Conservation (phyloP, 345 rosid genomes). For the Camelina laxa region DNA sequence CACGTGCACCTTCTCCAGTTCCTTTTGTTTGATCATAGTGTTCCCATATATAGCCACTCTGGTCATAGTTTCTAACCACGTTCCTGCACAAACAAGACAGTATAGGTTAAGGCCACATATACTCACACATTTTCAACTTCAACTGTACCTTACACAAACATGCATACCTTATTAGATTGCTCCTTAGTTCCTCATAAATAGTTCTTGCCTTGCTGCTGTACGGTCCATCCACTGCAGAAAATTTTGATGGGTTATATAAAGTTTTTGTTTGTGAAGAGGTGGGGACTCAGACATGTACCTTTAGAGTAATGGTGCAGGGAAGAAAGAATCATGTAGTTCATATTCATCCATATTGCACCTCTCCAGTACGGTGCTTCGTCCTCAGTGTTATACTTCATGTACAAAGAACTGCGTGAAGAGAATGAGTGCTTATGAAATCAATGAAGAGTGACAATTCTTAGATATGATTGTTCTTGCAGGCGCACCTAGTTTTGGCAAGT, state of each 20-base stretch:
- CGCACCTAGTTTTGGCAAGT: constrained; percentile 86
- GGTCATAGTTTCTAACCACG: constrained; percentile 70
- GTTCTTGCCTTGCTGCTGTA: constrained; percentile 63
- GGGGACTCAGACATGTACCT: constrained; percentile 51
- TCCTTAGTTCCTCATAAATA: constrained; percentile 67
- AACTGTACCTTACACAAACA: neutral
- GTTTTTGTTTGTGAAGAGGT: neutral
- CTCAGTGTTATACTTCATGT: constrained; percentile 91
- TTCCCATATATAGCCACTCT: constrained; percentile 89
- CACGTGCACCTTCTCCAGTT: constrained; percentile 72
- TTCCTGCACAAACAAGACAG: constrained; percentile 56
- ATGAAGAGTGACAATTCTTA: neutral
- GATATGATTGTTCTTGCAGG: constrained; percentile 16
- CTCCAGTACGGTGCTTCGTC: constrained; percentile 97
- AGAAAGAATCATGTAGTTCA: constrained; percentile 89
- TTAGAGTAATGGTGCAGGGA: constrained; percentile 76
- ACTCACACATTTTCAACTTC: constrained; percentile 9
- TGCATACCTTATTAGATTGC: constrained; percentile 74
- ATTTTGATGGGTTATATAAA: neutral
- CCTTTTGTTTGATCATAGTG: constrained; percentile 84
- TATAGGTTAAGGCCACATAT: constrained; percentile 4
- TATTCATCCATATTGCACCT: constrained; percentile 93
- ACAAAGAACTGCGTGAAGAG: constrained; percentile 58
- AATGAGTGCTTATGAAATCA: neutral
- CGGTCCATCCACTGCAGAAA: constrained; percentile 73